Evolutionary conservation across 129 eudicot species (phyloP), one percentile per base, ranked within the genome.

Genomic region (Helichrysum umbraculigerum): DNA sequence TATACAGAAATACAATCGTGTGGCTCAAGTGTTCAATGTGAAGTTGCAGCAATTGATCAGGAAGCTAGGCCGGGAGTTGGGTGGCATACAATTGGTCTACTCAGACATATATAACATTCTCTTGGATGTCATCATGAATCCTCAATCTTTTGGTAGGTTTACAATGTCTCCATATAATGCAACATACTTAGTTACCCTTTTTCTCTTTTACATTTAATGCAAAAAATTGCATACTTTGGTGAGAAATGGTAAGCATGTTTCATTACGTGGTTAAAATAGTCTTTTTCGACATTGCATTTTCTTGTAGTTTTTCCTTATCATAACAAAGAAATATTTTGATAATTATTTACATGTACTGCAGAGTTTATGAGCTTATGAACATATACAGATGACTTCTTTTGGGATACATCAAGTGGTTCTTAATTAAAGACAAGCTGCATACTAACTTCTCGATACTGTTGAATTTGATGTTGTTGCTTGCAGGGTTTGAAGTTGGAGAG

Each of bases 401-500:
- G 11, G 61, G 22, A 57, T 57, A 56, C 3, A 56, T 9, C 12
- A 1, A 47, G 12, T 28, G 41, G 21, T 70, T 5, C 1, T 70
- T 28, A 28, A 70, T 0, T 51, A 25, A 25, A 25, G 28, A 25
- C 28, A 1, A 28, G 16, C 16, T 69, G 59, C 34, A 42, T 28
- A 33, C 80, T 15, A 65, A 65, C 2, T 42, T 66, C 11, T 51
- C 5, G 52, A 11, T 59, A 35, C 57, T 67, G 35, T 61, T 66
- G 57, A 78, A 61, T 73, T 61, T 56, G 32, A 60, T 52, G 61
- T 75, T 57, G 63, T 4, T 29, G 21, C 22, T 67, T 80, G 73
- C 89, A 93, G 98, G 95, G 57, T 93, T 93, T 74, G 91, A 90
- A 25, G 57, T 33, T 73, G 88, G 85, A 73, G 85, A 83, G 66